These are phyloP conservation scores for Pholiota adiposa DNA, from an alignment of 1,284 basidiomycete species.

Conservation along the genomic window DNA sequence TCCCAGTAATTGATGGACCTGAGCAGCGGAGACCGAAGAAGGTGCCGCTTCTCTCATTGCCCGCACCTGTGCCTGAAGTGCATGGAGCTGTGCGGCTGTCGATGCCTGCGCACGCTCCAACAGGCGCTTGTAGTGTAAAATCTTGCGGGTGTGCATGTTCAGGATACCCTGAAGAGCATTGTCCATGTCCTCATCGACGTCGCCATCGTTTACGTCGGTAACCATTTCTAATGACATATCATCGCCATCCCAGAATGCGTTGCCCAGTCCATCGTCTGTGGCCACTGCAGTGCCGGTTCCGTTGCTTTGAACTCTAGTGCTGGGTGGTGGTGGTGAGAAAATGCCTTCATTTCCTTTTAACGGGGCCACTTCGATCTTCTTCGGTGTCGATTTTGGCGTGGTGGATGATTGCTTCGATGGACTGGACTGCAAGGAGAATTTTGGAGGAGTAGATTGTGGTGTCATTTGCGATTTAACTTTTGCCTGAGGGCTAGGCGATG, in stretches of 20 bases:
- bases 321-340: slow-evolving; percentile 19
- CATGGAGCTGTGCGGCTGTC: slow-evolving; percentile 77
- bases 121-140: slow-evolving; percentile 74
- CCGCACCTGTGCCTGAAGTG: slow-evolving; percentile 74
- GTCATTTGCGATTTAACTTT: slow-evolving; percentile 21
- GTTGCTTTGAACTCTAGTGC: slow-evolving; percentile 22
- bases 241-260: slow-evolving; percentile 39
- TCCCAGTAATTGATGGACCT: slow-evolving; percentile 18
- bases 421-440: slow-evolving; percentile 22
- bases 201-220: slow-evolving; percentile 67
- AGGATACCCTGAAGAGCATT: slow-evolving; percentile 56
- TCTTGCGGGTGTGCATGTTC: slow-evolving; percentile 63
- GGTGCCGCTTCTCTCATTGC: slow-evolving; percentile 47
- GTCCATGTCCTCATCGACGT: slow-evolving; percentile 76
- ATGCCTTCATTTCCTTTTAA: slow-evolving; percentile 17
- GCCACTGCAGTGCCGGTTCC: slow-evolving; percentile 28
- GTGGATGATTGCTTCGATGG: slow-evolving; percentile 23
- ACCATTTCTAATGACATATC: slow-evolving; percentile 66
- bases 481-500: slow-evolving; percentile 36
- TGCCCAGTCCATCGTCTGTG: slow-evolving; percentile 31
- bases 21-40: slow-evolving; percentile 20
- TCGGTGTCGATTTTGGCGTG: slow-evolving; percentile 6
- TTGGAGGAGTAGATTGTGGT: slow-evolving; percentile 25
- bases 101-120: slow-evolving; percentile 77
- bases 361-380: slow-evolving; percentile 16